These are phyloP conservation scores for Ogataea philodendri DNA, from an alignment of 805 yeast species.

Conservation along the genomic window DNA sequence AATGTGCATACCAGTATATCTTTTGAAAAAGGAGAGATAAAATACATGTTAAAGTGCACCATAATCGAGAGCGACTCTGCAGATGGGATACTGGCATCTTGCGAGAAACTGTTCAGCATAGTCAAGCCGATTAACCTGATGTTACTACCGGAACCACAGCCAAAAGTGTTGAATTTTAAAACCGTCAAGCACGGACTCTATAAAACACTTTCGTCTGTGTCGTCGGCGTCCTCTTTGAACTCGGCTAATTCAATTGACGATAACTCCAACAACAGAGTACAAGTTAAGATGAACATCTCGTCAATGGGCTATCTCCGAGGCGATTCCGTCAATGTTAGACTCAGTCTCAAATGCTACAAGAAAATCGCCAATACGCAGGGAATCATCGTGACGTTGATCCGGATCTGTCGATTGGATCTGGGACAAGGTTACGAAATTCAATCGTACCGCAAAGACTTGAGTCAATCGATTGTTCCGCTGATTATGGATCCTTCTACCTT, in stretches of 20 bases:
- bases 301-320: conserved; percentile 76
- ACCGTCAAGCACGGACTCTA: conserved; percentile 38
- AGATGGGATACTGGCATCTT: conserved; percentile 36
- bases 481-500: conserved; percentile 69
- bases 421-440: conserved; percentile 61
- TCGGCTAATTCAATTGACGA: conserved; percentile 33
- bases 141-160: conserved; percentile 60
- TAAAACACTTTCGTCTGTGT: conserved; percentile 41
- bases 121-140: conserved; percentile 76
- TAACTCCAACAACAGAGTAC: conserved; percentile 12
- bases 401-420: conserved; percentile 69
- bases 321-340: conserved; percentile 70
- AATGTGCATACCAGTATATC: conserved; percentile 71
- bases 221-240: conserved; percentile 42
- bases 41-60: conserved; percentile 50
- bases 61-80: conserved; percentile 23
- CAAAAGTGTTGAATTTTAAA: conserved; percentile 61
- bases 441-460: conserved; percentile 79
- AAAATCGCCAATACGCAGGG: conserved; percentile 69
- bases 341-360: conserved; percentile 67
- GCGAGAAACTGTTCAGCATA: conserved; percentile 59
- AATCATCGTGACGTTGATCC: conserved; percentile 70
- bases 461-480: conserved; percentile 73
- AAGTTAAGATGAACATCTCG: conserved; percentile 46
- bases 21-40: conserved; percentile 83